These are phyloP conservation scores for Aurinia saxatilis DNA, from an alignment of 345 rosid genomes.

Conservation along the genomic window DNA sequence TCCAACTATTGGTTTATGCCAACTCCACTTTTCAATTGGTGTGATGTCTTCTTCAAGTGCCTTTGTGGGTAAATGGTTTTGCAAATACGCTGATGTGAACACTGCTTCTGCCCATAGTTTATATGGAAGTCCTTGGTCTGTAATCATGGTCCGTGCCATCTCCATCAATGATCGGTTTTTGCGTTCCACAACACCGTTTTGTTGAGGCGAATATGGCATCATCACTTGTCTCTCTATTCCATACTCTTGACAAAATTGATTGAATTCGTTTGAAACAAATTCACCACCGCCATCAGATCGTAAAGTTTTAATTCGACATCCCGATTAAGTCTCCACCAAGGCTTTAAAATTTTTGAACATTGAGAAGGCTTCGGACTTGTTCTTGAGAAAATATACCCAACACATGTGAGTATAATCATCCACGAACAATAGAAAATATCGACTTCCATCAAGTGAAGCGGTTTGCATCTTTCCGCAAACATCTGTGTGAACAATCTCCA, in stretches of 20 bases:
- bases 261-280: neutral
- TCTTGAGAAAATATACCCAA: neutral
- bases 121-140: neutral
- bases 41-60: neutral
- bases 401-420: neutral
- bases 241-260: neutral
- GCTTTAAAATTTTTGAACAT: neutral
- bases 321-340: neutral
- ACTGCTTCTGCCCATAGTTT: slow-evolving; percentile 3
- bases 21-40: neutral
- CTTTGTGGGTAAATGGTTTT: neutral
- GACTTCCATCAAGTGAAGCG: neutral
- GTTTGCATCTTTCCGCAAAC: neutral
- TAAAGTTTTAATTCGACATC: neutral
- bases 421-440: neutral
- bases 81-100: neutral
- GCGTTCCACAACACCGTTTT: neutral
- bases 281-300: neutral
- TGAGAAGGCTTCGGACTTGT: neutral
- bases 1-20: neutral
- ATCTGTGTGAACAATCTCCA: neutral
- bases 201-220: neutral
- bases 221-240: neutral
- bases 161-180: neutral
- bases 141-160: slow-evolving; percentile 5